Evolutionary conservation across 163 green algal genomes (phyloP).

Genomic region (Scenedesmus sp.): DNA sequence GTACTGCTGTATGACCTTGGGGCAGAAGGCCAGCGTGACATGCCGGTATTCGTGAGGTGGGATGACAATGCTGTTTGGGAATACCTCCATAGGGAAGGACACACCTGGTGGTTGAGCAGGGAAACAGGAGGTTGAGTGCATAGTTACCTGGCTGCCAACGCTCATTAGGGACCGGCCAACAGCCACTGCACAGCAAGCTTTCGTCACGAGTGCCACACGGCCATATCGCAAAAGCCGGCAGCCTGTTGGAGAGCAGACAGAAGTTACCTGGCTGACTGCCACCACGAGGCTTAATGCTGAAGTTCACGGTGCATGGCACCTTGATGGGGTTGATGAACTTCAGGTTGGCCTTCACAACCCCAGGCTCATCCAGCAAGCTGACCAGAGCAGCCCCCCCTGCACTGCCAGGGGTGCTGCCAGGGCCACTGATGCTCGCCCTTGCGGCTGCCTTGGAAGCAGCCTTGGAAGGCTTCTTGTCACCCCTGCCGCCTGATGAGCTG

Average conservation of each 20-base stretch:
- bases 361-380: slow-evolving; percentile 28
- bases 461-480: background rate
- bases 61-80: slow-evolving; percentile 73
- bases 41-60: slow-evolving; percentile 78
- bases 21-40: slow-evolving; percentile 76
- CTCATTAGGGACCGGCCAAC: background rate
- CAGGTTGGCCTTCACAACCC: slow-evolving; percentile 77
- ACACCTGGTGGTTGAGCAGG: background rate
- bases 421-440: background rate
- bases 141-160: background rate
- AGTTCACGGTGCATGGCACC: slow-evolving; percentile 82
- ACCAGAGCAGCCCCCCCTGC: background rate
- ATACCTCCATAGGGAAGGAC: slow-evolving; percentile 76
- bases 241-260: background rate
- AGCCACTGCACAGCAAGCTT: background rate
- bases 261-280: background rate
- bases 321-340: slow-evolving; percentile 90
- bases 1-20: slow-evolving; percentile 79
- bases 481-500: background rate
- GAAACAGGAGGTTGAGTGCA: background rate
- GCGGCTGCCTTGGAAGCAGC: background rate
- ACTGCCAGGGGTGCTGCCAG: background rate
- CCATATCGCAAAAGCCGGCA: no score
- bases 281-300: slow-evolving; percentile 75
- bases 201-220: background rate